phyloP scores from a whole-genome alignment of 441 rosid species.

The Pelargonium fulgidum region DNA sequence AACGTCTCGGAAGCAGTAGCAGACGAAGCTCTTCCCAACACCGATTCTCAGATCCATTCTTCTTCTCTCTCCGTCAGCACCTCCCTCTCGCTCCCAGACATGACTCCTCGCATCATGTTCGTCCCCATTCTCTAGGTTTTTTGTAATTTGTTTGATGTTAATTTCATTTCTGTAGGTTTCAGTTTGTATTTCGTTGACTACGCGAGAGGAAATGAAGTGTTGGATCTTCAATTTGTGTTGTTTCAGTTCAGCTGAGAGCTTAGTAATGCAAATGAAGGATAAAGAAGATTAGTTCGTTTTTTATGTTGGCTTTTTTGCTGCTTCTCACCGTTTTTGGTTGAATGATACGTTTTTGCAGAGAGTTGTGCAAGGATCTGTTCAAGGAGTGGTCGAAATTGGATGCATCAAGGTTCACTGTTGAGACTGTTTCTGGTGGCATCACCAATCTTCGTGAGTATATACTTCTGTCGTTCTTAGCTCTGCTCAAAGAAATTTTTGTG shows the following conservation, averaged over 20 bases:
- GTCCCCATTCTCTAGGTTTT: constrained; percentile 16
- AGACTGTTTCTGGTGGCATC: constrained; percentile 89
- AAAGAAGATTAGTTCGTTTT: neutral
- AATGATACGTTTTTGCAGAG: constrained; percentile 35
- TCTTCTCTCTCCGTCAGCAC: constrained; percentile 48
- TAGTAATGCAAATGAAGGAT: neutral
- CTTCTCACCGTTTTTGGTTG: neutral
- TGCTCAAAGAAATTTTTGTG: neutral
- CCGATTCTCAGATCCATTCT: constrained; percentile 27
- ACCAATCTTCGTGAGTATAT: constrained; percentile 71
- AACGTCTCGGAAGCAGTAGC: constrained; percentile 33
- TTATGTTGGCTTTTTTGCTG: neutral
- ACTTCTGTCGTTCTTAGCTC: constrained; percentile 4
- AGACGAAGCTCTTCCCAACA: constrained; percentile 19
- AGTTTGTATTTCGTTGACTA: too few relatives aligned
- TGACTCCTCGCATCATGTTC: constrained; percentile 61
- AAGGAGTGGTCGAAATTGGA: constrained; percentile 60
- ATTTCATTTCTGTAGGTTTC: neutral
- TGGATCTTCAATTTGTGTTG: neutral
- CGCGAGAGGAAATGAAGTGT: too few relatives aligned
- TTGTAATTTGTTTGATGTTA: neutral
- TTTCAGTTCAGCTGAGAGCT: neutral
- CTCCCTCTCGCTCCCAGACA: constrained; percentile 40
- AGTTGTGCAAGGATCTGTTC: constrained; percentile 80
- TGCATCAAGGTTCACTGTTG: constrained; percentile 58